phyloP scores from a whole-genome alignment of 257 asterid genomes.

The Nicotiana otophora region DNA sequence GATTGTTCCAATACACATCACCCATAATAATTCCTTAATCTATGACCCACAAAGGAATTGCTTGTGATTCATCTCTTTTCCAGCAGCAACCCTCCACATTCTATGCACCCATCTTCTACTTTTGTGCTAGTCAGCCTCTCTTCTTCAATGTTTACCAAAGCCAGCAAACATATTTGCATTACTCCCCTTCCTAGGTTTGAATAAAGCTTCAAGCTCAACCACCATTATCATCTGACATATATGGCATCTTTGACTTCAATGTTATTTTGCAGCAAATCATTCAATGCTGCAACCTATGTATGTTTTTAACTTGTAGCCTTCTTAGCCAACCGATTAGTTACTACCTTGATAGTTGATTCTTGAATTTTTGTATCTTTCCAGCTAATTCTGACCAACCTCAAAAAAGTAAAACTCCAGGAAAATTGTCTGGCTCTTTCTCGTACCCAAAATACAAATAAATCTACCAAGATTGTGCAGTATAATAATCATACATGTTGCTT shows the following conservation, averaged over 20 bases:
- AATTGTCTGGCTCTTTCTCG: not conserved
- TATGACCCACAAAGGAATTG: not conserved
- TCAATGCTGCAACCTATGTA: not conserved
- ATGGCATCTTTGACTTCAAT: not conserved
- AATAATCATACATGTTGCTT: not conserved
- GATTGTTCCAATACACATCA: not conserved
- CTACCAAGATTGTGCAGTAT: not conserved
- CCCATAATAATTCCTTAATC: not conserved
- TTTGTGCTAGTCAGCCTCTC: not conserved
- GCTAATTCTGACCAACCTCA: not conserved
- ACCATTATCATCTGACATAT: not conserved
- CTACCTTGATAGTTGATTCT: not conserved
- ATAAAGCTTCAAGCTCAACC: not conserved
- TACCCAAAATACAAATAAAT: not conserved
- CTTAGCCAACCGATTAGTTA: not conserved
- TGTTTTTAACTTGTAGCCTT: not conserved
- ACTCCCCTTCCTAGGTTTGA: not conserved
- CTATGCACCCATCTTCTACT: not conserved
- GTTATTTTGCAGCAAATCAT: not conserved
- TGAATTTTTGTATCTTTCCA: not conserved
- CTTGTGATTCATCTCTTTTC: not conserved
- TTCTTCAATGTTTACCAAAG: not conserved
- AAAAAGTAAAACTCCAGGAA: not conserved
- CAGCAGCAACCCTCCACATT: not conserved
- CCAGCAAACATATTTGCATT: not conserved